Percentiles rank a stretch among this genome's conserved stretches.
Conservation (phyloP, 345 rosid genomes). For the Citrus mangshanensis region DNA sequence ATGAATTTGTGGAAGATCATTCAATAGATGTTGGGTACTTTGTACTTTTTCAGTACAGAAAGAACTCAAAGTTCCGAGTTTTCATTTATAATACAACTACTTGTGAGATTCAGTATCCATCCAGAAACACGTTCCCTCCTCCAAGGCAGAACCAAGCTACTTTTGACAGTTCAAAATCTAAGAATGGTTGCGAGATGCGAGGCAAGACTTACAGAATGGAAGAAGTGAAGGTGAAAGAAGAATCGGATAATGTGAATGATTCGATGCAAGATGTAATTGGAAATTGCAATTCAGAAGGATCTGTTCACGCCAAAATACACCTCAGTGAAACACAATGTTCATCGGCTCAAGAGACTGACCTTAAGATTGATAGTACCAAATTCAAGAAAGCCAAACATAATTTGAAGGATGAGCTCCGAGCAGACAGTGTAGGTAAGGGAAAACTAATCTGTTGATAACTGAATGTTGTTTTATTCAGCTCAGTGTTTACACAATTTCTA, state of each 20-base stretch:
- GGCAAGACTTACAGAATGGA: slow-evolving; percentile 18
- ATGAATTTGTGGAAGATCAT: slow-evolving; percentile 32
- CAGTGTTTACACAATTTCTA: background rate
- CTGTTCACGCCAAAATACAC: background rate
- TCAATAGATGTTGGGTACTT: slow-evolving; percentile 30
- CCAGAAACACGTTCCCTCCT: slow-evolving; percentile 5
- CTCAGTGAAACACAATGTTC: background rate
- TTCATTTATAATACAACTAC: slow-evolving; percentile 30
- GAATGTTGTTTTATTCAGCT: background rate
- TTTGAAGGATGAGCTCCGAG: background rate
- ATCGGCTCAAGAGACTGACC: background rate
- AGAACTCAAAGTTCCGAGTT: slow-evolving; percentile 35
- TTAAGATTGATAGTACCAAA: background rate
- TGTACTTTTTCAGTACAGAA: slow-evolving; percentile 34
- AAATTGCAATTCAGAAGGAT: background rate
- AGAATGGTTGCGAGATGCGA: background rate
- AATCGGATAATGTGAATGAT: background rate
- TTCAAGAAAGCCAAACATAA: background rate
- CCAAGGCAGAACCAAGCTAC: slow-evolving; percentile 12
- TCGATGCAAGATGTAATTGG: background rate
- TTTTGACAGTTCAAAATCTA: background rate
- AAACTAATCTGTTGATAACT: slow-evolving; percentile 22
- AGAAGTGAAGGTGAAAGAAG: slow-evolving; percentile 4
- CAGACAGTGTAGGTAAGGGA: background rate
- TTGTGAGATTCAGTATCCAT: slow-evolving; percentile 35